These are phyloP conservation scores for Aspergillus ruber DNA, from an alignment of 2,329 filamentous ascomycete species.

Conservation along the genomic window DNA sequence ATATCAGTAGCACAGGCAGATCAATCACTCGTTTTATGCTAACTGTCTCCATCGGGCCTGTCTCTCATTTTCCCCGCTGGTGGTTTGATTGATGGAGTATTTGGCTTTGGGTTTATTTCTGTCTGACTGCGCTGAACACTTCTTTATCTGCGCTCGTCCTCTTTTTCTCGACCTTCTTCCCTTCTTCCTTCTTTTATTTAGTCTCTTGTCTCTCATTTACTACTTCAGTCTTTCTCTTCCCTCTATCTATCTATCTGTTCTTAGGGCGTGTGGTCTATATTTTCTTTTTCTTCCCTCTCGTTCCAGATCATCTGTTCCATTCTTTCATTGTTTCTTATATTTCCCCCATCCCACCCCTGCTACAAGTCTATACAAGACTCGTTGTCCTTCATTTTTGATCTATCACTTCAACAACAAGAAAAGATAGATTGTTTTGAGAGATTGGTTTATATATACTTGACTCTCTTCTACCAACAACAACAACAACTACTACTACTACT, in stretches of 20 bases:
- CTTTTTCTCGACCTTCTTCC: conserved; percentile 22
- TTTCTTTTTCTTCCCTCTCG: conserved; percentile 28
- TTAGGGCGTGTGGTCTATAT: conserved; percentile 1
- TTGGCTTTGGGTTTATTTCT: conserved; percentile 21
- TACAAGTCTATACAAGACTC: background rate
- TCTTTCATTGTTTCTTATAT: conserved; percentile 22
- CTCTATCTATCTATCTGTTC: conserved; percentile 19
- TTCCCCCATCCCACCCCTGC: conserved; percentile 6
- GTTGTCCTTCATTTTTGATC: background rate
- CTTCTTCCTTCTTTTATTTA: conserved; percentile 23
- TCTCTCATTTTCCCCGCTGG: conserved; percentile 30
- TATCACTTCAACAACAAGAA: background rate
- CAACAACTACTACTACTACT: too few species aligned
- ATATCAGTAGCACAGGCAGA: conserved; percentile 24
- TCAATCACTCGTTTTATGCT: conserved; percentile 32
- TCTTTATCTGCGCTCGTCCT: conserved; percentile 12
- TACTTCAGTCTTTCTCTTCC: conserved; percentile 18
- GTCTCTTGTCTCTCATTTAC: conserved; percentile 13
- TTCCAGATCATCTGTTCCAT: conserved; percentile 10
- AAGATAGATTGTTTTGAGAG: background rate
- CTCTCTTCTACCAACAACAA: conserved; percentile 1
- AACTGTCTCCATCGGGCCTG: conserved; percentile 23
- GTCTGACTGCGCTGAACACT: background rate
- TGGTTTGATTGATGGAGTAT: conserved; percentile 21
- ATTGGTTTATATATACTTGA: background rate